Conservation (phyloP, 495 filamentous ascomycete species). For the Trichoderma virens region DNA sequence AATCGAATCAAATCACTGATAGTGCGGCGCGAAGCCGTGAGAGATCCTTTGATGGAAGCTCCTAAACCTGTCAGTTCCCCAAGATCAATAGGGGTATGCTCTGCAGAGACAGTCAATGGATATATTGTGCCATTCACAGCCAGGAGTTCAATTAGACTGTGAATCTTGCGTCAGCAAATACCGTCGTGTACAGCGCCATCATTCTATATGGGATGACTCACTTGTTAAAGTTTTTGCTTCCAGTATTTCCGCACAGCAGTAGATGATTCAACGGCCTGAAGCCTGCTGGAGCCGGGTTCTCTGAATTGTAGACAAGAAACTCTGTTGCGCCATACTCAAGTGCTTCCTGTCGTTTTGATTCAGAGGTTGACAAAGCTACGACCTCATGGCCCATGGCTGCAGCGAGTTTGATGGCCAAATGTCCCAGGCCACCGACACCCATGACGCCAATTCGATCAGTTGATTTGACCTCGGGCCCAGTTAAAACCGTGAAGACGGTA, state of each 20-base stretch:
- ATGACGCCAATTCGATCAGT: constrained; percentile 42
- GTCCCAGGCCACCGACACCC: constrained; percentile 53
- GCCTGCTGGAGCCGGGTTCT: neutral
- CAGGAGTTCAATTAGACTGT: neutral
- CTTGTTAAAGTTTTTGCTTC: neutral
- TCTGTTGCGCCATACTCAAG: neutral
- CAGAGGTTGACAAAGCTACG: constrained; percentile 33
- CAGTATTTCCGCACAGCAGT: neutral
- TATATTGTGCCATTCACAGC: neutral
- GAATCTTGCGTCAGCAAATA: neutral
- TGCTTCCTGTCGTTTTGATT: neutral
- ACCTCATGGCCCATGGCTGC: constrained; percentile 51
- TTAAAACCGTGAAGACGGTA: constrained; percentile 47
- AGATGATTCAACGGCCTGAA: neutral
- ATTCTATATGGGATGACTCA: neutral
- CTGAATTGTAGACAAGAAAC: neutral
- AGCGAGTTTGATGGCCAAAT: constrained; percentile 54
- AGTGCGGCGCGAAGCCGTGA: neutral
- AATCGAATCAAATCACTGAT: constrained; percentile 41
- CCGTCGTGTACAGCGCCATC: too few relatives aligned
- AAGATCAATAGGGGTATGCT: neutral
- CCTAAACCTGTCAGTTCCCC: neutral
- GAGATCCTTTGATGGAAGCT: neutral
- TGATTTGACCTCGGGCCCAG: constrained; percentile 23
- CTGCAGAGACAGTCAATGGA: neutral